phyloP scores from a whole-genome alignment of 2,329 filamentous ascomycete species.

The Coniochaeta sp. region DNA sequence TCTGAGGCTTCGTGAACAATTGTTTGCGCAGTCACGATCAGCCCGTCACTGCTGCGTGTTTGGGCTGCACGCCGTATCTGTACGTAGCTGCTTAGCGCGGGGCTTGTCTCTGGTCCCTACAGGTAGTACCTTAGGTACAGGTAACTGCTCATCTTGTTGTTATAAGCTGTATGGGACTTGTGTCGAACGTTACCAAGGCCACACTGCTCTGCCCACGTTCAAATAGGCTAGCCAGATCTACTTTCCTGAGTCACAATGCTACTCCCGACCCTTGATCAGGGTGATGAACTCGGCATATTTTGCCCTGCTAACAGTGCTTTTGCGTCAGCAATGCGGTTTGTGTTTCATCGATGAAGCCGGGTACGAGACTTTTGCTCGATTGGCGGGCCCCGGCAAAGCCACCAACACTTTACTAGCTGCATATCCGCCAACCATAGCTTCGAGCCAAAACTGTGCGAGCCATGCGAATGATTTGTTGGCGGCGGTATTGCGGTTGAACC shows the following conservation, averaged over 20 bases:
- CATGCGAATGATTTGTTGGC: background rate
- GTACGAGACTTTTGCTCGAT: too few species aligned
- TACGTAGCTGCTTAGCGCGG: background rate
- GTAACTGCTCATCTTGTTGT: background rate
- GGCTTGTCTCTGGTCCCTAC: background rate
- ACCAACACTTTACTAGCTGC: background rate
- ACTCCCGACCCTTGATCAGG: too few species aligned
- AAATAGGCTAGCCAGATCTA: too few species aligned
- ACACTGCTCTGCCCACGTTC: too few species aligned
- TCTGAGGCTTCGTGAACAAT: background rate
- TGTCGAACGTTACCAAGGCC: background rate
- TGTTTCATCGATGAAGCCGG: background rate
- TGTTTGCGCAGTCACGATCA: background rate
- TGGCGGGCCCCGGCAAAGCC: background rate
- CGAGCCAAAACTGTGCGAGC: background rate
- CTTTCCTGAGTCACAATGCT: too few species aligned
- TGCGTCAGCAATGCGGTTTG: background rate
- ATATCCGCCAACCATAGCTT: background rate
- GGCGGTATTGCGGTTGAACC: slow-evolving; percentile 1
- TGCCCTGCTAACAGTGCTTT: background rate
- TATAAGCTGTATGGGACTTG: background rate
- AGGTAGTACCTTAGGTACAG: too few species aligned
- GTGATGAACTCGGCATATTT: background rate
- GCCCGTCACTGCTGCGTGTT: background rate
- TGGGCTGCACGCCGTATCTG: background rate